phyloP scores from a whole-genome alignment of 2,329 filamentous ascomycete genomes.

The Alternaria infectoria region DNA sequence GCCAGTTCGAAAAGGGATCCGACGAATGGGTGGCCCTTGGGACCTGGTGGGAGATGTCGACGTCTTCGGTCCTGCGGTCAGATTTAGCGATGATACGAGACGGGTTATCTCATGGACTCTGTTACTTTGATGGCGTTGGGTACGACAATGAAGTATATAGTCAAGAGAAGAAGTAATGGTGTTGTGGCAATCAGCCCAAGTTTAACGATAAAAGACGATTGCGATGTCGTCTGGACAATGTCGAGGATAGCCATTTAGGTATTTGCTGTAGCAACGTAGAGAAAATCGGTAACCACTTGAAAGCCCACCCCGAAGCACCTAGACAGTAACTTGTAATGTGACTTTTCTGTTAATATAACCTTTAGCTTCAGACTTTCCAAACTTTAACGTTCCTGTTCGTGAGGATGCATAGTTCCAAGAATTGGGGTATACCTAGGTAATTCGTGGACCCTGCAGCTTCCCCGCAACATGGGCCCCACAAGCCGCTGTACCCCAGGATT shows the following conservation, averaged over 20 bases:
- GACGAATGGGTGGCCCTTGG: conserved; percentile 49
- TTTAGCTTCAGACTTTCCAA: too few species aligned
- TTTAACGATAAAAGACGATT: conserved; percentile 19
- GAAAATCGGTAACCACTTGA: neutral
- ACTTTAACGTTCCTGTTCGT: neutral
- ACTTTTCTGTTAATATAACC: rapidly evolving
- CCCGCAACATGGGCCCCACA: conserved; percentile 12
- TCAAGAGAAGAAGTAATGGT: conserved; percentile 27
- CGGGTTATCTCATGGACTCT: neutral
- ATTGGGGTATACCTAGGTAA: conserved; percentile 1
- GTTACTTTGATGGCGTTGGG: conserved; percentile 39
- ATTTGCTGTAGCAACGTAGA: neutral
- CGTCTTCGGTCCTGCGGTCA: conserved; percentile 34
- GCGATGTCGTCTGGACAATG: neutral
- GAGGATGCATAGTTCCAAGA: neutral
- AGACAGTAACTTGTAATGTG: neutral
- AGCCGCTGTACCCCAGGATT: neutral
- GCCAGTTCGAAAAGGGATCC: conserved; percentile 49
- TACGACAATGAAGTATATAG: conserved; percentile 36
- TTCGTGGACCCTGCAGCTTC: neutral
- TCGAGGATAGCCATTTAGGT: conserved; percentile 16
- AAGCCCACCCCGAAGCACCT: neutral
- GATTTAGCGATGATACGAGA: conserved; percentile 2
- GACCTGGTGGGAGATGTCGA: conserved; percentile 48
- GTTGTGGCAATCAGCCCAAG: conserved; percentile 14